Conservation (phyloP, 495 filamentous ascomycete genomes). For the Penicillium bialowiezense region DNA sequence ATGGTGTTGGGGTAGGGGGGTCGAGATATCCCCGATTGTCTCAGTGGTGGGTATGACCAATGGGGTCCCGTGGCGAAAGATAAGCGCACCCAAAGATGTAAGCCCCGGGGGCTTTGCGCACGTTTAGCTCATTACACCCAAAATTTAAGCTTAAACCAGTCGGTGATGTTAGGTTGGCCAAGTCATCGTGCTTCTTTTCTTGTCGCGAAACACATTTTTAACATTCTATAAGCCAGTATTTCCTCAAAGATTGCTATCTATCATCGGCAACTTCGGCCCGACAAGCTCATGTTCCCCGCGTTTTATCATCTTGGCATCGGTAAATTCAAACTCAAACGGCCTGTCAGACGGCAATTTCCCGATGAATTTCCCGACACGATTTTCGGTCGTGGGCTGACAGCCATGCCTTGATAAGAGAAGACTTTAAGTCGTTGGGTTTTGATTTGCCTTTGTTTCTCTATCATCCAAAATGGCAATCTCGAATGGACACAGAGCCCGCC, state of each 20-base stretch:
- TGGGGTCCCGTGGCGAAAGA: neutral
- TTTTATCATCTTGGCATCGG: slow-evolving; percentile 17
- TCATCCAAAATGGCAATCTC: slow-evolving; percentile 2
- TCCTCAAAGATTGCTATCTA: no score
- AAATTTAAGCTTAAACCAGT: slow-evolving; percentile 1
- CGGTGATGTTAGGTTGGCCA: no score
- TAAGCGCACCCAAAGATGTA: neutral
- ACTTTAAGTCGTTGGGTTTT: no score
- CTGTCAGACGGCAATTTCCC: slow-evolving; percentile 1
- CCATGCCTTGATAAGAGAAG: slow-evolving; percentile 1
- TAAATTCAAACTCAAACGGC: neutral
- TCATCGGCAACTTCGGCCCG: neutral
- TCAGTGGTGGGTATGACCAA: neutral
- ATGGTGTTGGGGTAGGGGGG: neutral
- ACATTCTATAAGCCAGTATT: no score
- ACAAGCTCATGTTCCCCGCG: slow-evolving; percentile 8
- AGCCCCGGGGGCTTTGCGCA: neutral
- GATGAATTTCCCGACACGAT: slow-evolving; percentile 13
- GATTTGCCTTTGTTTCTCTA: no score
- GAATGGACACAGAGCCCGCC: neutral
- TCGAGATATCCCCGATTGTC: slow-evolving; percentile 4
- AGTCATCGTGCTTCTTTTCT: no score
- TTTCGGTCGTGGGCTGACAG: neutral
- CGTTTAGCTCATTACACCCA: neutral
- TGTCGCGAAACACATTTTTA: no score